Evolutionary conservation across 1,284 basidiomycete genomes (phyloP).

Genomic region (Neonothopanus nambi): DNA sequence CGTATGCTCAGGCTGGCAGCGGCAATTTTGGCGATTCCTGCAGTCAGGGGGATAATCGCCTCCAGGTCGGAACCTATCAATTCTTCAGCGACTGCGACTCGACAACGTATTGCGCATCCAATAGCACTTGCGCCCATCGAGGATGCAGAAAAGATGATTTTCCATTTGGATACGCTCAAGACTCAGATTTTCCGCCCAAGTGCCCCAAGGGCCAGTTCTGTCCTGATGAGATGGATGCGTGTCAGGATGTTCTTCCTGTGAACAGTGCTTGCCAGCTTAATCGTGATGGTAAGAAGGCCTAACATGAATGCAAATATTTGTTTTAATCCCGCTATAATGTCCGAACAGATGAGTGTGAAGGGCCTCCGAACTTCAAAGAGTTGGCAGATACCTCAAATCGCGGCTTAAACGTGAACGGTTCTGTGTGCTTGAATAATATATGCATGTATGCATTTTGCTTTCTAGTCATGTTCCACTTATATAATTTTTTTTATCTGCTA

Average conservation of each 20-base stretch:
- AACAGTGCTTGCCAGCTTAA: conserved; percentile 81
- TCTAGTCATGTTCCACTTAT: not conserved
- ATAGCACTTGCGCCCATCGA: conserved; percentile 58
- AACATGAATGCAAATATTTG: not conserved
- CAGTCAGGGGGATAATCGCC: conserved; percentile 56
- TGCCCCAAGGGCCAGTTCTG: conserved; percentile 72
- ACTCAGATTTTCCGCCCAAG: conserved; percentile 53
- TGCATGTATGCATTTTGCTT: conserved; percentile 62
- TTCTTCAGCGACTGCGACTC: conserved; percentile 78
- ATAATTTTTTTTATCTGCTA: conserved; percentile 27
- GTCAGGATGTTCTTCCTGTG: conserved; percentile 61
- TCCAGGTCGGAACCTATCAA: conserved; percentile 73
- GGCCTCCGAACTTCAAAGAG: conserved; percentile 62
- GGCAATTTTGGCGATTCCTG: conserved; percentile 50
- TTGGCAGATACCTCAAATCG: conserved; percentile 57
- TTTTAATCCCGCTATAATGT: not conserved
- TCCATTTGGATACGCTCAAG: conserved; percentile 63
- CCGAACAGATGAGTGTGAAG: conserved; percentile 70
- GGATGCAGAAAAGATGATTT: conserved; percentile 78
- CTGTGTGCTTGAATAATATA: conserved; percentile 76
- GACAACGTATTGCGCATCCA: conserved; percentile 62
- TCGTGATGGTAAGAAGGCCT: conserved; percentile 69
- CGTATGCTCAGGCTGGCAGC: conserved; percentile 41
- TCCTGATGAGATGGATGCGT: conserved; percentile 80
- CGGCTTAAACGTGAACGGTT: conserved; percentile 77